A percentile compares a stretch with the other conserved stretches of the same genome.
Conservation (phyloP, 169 alveolate genomes). For the Fabrea salina region DNA sequence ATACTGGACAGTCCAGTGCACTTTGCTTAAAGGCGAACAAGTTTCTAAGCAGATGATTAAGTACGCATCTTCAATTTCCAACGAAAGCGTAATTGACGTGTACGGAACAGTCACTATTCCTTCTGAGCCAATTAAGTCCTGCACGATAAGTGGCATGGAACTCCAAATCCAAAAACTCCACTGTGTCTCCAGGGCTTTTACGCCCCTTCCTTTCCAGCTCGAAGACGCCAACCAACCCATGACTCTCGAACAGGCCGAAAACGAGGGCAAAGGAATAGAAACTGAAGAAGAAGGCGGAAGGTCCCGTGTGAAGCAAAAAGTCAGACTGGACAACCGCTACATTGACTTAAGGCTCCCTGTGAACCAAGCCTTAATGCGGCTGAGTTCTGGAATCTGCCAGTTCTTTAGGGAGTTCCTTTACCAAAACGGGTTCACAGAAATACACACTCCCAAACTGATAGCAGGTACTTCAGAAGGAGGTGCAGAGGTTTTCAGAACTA, state of each 20-base stretch:
- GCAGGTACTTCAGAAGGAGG: conserved; percentile 99
- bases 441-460: conserved; percentile 98
- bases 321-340: conserved; percentile 95
- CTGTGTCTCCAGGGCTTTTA: conserved; percentile 83
- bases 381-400: conserved; percentile 92
- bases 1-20: conserved; percentile 67
- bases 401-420: conserved; percentile 91
- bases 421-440: conserved; percentile 92
- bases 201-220: conserved; percentile 93
- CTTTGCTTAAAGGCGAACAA: conserved; percentile 46
- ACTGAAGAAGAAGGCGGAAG: conserved; percentile 35
- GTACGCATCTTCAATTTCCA: conserved; percentile 32
- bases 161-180: conserved; percentile 81
- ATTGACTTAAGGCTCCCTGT: conserved; percentile 95
- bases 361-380: conserved; percentile 91
- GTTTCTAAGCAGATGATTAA: conserved; percentile 63
- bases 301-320: conserved; percentile 90
- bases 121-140: conserved; percentile 84
- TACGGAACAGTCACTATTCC: conserved; percentile 90
- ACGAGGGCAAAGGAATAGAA: conserved; percentile 54
- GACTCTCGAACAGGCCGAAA: conserved; percentile 71
- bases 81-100: conserved; percentile 94
- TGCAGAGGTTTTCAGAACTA: conserved; percentile 92
- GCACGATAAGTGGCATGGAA: conserved; percentile 90
- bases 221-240: conserved; percentile 94